These are phyloP conservation scores for Beauveria caledonica DNA, from an alignment of 2,329 filamentous ascomycete genomes.

Conservation along the genomic window DNA sequence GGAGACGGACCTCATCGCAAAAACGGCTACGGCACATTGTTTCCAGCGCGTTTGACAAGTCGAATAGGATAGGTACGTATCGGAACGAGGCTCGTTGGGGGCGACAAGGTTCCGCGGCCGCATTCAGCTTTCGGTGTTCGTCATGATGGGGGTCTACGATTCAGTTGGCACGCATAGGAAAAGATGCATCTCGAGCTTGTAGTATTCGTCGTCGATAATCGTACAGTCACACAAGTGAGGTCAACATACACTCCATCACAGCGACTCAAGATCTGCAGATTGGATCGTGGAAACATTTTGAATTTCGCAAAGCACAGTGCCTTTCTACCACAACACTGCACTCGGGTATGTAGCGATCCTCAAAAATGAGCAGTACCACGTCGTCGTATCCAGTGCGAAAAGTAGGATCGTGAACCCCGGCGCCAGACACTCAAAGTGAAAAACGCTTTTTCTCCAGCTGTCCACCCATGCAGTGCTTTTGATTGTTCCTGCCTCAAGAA, in stretches of 20 bases:
- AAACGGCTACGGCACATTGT: no score
- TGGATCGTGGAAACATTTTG: slow-evolving; percentile 23
- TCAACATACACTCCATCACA: slow-evolving; percentile 6
- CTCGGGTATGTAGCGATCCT: slow-evolving; percentile 54
- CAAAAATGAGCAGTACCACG: slow-evolving; percentile 51
- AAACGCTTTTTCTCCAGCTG: slow-evolving; percentile 49
- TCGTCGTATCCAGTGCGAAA: slow-evolving; percentile 40
- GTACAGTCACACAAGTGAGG: slow-evolving; percentile 1
- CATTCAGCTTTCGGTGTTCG: no score
- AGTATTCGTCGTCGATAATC: slow-evolving; percentile 4
- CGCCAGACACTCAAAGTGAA: slow-evolving; percentile 44
- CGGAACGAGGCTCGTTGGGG: no score
- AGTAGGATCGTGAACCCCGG: slow-evolving; percentile 24
- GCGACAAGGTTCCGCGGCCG: no score
- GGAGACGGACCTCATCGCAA: no score
- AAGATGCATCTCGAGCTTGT: not conserved
- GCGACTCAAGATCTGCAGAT: not conserved
- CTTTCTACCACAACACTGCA: slow-evolving; percentile 39
- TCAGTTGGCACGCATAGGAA: not conserved
- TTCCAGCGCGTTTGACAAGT: no score
- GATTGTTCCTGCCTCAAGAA: slow-evolving; percentile 30
- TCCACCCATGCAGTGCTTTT: slow-evolving; percentile 47
- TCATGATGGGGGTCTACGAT: no score
- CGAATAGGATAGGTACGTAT: no score
- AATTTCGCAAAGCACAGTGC: slow-evolving; percentile 54